Base-by-base conservation (phyloP, 2,329 filamentous ascomycete species). In the Diaporthe capsici region DNA sequence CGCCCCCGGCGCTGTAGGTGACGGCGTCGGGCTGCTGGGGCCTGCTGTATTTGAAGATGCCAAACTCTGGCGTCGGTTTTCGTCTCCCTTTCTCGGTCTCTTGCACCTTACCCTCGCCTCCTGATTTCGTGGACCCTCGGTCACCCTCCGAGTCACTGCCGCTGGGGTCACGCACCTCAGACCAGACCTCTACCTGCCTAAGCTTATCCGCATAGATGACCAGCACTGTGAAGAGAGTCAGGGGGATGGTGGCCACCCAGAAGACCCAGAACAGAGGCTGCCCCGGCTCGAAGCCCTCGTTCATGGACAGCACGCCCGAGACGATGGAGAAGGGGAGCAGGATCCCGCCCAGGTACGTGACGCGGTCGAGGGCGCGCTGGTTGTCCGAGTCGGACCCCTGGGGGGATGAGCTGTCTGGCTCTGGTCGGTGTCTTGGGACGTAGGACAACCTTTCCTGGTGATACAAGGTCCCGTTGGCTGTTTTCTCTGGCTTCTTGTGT, bases 121-220 rank as follows among this genome's bases (percentile, higher is more conserved):
- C 47, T 15, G 22, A 28, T 34, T 44, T 4, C 47, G 28, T 37
- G 22, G 42, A 47, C 39, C 4, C 53, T 44, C 12, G 9, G 28
- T 44, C 55, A 9, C 15, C 37, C 25, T 42, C 37, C 4, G 47
- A 53, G 31, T 67, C 65, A 25, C 53, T 25, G 31, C 55, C 63
- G n/a, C 63, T 57, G 10, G 49, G 47, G 8, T 80, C 80, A 2
- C 81, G 80, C 17, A 86, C 83, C 76, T 88, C 86, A 34, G 87
- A 84, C 85, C 87, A 88, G 12, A 89, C 86, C 78, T 87, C 84
- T 49, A 83, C 80, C 58, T 82, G 85, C 57, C 88, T 84, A 60
- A 89, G 83, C 57, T 85, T 85, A 76, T 89, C 88, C 12, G 87
- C 84, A 78, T 89, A 88, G 73, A 89, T 88, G 73, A 89, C 77